Conservation (phyloP, 208 protist species). For the Crithidia mellificae region DNA sequence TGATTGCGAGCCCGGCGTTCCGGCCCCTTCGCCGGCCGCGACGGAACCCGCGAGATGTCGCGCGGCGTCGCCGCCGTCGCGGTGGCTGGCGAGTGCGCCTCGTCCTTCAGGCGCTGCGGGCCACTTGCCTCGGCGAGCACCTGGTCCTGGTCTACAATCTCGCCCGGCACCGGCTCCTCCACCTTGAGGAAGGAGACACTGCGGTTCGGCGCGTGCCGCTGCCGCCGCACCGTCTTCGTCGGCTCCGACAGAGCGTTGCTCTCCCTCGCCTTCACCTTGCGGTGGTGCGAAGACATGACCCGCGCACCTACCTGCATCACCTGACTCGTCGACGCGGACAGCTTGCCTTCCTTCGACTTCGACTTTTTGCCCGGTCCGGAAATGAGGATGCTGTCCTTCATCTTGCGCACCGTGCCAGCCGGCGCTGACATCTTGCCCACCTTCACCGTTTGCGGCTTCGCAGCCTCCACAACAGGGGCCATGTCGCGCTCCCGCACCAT, state of each 20-base stretch:
- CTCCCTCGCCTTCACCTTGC: constrained; percentile 33
- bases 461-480: neutral
- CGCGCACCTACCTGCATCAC: constrained; percentile 18
- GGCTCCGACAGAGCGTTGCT: constrained; percentile 35
- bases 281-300: constrained; percentile 20
- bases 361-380: neutral
- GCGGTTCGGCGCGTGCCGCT: constrained; percentile 10
- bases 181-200: constrained; percentile 42
- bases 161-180: constrained; percentile 25
- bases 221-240: constrained; percentile 29
- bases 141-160: constrained; percentile 37
- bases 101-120: constrained; percentile 6
- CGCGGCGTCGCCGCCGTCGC: constrained; percentile 2
- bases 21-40: constrained; percentile 8
- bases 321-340: constrained; percentile 33
- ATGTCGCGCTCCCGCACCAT: constrained; percentile 27
- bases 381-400: constrained; percentile 30
- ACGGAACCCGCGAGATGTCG: constrained; percentile 10
- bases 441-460: constrained; percentile 8
- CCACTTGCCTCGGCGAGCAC: constrained; percentile 8
- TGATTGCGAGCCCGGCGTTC: constrained; percentile 21
- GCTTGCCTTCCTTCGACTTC: constrained; percentile 19
- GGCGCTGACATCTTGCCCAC: constrained; percentile 30
- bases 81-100: neutral
- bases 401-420: constrained; percentile 28